Conservation (phyloP, 1,139 yeast genomes). For the Zygoascus sp. region DNA sequence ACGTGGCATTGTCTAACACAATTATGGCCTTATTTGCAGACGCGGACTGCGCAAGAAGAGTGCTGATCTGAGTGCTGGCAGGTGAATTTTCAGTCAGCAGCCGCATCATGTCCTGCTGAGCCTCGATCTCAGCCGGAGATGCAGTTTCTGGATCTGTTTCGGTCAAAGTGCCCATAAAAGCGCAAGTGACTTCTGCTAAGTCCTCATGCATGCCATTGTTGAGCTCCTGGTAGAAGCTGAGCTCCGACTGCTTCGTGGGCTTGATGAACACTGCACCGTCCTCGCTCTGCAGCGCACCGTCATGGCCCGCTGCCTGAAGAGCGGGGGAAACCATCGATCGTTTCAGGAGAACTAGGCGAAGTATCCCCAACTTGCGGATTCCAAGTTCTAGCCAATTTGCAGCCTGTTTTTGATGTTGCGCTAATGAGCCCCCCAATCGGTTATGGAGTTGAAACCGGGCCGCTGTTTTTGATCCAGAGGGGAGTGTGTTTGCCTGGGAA, state of each 20-base stretch:
- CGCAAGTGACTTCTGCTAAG: slow-evolving; percentile 35
- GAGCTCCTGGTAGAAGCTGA: slow-evolving; percentile 56
- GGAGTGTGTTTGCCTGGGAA: too few relatives aligned
- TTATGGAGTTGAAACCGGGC: too few relatives aligned
- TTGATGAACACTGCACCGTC: slow-evolving; percentile 70
- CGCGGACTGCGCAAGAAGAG: slow-evolving; percentile 9
- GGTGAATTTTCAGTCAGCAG: neutral
- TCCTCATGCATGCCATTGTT: slow-evolving; percentile 21
- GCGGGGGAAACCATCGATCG: slow-evolving; percentile 15
- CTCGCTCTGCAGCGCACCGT: slow-evolving; percentile 60
- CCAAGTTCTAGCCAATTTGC: too few relatives aligned
- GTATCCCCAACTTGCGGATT: too few relatives aligned
- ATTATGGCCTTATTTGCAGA: slow-evolving; percentile 32
- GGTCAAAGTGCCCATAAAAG: slow-evolving; percentile 39
- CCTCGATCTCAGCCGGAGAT: slow-evolving; percentile 1
- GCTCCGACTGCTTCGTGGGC: slow-evolving; percentile 58
- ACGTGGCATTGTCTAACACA: slow-evolving; percentile 70
- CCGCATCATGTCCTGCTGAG: slow-evolving; percentile 1
- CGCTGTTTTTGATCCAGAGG: too few relatives aligned
- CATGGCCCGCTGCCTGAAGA: slow-evolving; percentile 84
- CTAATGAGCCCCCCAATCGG: too few relatives aligned
- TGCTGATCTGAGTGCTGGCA: neutral
- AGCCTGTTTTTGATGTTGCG: too few relatives aligned
- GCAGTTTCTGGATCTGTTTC: slow-evolving; percentile 17
- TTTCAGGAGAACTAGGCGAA: neutral